Evolutionary conservation across 345 rosid genomes (phyloP), one percentile per base, ranked within the genome.

Genomic region (Eucalyptus sp.): DNA sequence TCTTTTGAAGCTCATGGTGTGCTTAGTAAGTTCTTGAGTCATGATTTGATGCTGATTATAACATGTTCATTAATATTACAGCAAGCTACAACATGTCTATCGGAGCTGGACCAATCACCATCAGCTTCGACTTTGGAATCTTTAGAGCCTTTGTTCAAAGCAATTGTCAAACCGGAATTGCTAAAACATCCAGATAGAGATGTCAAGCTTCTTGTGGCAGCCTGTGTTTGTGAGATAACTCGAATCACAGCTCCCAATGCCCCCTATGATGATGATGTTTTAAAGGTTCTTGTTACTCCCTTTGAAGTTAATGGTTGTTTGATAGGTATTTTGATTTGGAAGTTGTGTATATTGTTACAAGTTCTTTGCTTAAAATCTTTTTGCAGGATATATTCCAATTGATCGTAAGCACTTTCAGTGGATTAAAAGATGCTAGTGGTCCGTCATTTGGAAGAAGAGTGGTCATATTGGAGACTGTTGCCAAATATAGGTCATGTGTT

Each of bases 241-340:
- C 96, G 99, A 86, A 95, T 98, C 81, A 96, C 99, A 88, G 99
- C 99, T n/a, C 99, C 99, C 66, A 98, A 96, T 92, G 98, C 99
- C 87, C 99, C 99, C 89, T 98, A 97, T 86, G 92, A 90, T 87
- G 99, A 96, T 92, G 97, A 94, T 85, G 92, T 93, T 89, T 91
- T 98, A 89, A 98, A 96, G 99, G 99, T 97, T 89, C 83, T 87
- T 88, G 91, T 62, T 87, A 68, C 71, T 85, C 56, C 17, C 5
- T 14, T 37, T 54, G 48, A 71, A 71, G 80, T 86, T 62, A 43
- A 44, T 25, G 68, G 16, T 43, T 68, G 43, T 43, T 50, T 10
- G 66, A 37, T 68, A 46, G 46, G 64, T 64, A 43, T 86, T 12
- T 48, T 86, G 88, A 41, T 84, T 54, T 24, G 86, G 62, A 12